Percentiles rank a stretch among this genome's conserved stretches.
Evolutionary conservation across 2,329 filamentous ascomycete genomes (phyloP).

Genomic region (Macroventuria anomochaeta): DNA sequence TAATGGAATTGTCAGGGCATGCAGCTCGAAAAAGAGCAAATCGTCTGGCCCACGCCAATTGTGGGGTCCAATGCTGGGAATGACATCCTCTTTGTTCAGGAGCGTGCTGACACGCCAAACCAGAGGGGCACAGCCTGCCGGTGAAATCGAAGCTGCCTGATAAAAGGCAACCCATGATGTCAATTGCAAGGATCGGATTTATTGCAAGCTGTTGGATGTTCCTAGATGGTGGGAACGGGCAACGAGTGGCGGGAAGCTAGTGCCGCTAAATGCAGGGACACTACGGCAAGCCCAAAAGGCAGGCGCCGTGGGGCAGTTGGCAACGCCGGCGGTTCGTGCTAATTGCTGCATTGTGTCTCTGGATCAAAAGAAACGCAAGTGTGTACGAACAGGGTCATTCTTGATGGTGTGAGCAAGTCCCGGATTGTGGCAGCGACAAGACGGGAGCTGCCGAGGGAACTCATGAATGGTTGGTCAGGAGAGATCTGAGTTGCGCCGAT

Average conservation of each 20-base stretch:
- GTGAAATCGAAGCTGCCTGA: slow-evolving; percentile 1
- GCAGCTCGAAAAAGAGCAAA: slow-evolving; percentile 6
- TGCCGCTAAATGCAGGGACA: slow-evolving; percentile 17
- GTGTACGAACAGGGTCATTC: background rate
- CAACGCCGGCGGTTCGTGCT: slow-evolving; percentile 4
- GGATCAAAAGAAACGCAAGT: background rate
- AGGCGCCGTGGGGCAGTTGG: slow-evolving; percentile 3
- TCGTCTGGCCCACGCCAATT: slow-evolving; percentile 10
- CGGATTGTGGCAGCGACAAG: background rate
- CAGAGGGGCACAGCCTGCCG: background rate
- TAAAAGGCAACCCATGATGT: slow-evolving; percentile 5
- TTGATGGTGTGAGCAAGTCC: background rate
- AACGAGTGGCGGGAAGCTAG: slow-evolving; percentile 5
- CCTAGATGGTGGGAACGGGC: slow-evolving; percentile 2
- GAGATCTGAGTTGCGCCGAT: background rate
- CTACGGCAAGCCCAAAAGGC: slow-evolving; percentile 9
- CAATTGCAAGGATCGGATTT: background rate
- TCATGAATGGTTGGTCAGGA: slow-evolving; percentile 4
- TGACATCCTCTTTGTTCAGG: background rate
- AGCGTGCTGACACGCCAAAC: background rate
- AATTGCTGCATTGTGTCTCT: background rate
- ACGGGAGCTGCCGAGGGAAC: slow-evolving; percentile 4
- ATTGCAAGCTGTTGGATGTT: background rate
- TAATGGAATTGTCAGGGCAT: slow-evolving; percentile 9
- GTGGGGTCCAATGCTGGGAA: slow-evolving; percentile 13